These are phyloP conservation scores for Mortierella sp. DNA, from an alignment of 371 early-diverging fungal genomes.

Conservation along the genomic window DNA sequence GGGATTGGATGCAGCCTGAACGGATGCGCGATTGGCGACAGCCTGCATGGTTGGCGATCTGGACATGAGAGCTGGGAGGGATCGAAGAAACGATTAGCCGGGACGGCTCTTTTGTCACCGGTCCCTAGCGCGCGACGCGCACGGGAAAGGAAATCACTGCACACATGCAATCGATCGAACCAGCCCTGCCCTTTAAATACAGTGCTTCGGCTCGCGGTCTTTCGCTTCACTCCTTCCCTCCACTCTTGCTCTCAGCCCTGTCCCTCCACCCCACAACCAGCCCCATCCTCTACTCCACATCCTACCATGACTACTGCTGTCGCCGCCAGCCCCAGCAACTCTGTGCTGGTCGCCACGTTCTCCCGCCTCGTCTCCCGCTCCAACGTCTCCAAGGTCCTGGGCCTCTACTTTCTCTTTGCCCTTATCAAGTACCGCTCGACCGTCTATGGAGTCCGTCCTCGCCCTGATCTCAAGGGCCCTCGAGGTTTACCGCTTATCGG, in stretches of 20 bases:
- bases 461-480: constrained; percentile 30
- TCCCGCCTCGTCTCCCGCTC: background rate
- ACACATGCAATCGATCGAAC: too few relatives aligned
- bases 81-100: too few relatives aligned
- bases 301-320: background rate
- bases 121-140: too few relatives aligned
- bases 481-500: constrained; percentile 34
- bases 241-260: background rate
- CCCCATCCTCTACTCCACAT: background rate
- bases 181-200: too few relatives aligned
- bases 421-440: constrained; percentile 32
- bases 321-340: background rate
- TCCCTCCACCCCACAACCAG: background rate
- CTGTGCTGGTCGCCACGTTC: background rate
- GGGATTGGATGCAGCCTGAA: too few relatives aligned
- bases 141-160: too few relatives aligned
- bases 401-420: constrained; percentile 18
- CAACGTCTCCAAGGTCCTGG: background rate
- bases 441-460: constrained; percentile 17
- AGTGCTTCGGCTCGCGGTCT: background rate
- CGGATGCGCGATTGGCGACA: too few relatives aligned
- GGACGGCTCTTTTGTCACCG: too few relatives aligned
- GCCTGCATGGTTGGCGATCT: too few relatives aligned
- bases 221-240: background rate
- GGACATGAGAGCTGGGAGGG: too few relatives aligned